These are phyloP conservation scores for Cutaneotrichosporon sp. DNA, from an alignment of 1,284 basidiomycete species.

Conservation along the genomic window DNA sequence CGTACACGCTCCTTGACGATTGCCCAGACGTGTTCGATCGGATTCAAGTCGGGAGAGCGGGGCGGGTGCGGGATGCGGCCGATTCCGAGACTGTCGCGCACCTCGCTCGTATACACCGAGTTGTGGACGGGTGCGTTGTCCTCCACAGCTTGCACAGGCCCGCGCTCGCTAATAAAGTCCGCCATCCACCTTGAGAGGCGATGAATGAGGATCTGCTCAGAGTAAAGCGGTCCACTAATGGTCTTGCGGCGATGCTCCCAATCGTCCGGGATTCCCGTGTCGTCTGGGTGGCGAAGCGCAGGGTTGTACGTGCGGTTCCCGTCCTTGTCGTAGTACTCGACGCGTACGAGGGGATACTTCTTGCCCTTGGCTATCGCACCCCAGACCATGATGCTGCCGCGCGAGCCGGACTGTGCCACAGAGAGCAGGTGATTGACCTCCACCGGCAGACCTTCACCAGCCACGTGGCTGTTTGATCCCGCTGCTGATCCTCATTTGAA, in stretches of 20 bases:
- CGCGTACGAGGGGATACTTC: neutral
- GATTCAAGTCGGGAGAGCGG: neutral
- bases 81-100: neutral
- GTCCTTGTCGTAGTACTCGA: neutral
- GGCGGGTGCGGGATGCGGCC: neutral
- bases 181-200: neutral
- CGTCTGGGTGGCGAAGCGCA: too few species aligned
- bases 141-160: neutral
- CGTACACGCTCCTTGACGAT: neutral
- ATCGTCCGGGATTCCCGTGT: neutral
- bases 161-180: neutral
- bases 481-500: too few species aligned
- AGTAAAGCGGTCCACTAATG: neutral
- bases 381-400: too few species aligned
- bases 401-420: too few species aligned
- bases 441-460: too few species aligned
- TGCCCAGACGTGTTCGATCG: neutral
- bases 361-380: neutral
- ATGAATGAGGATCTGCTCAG: neutral
- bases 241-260: neutral
- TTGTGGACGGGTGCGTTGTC: neutral
- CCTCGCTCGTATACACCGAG: neutral
- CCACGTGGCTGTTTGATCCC: too few species aligned
- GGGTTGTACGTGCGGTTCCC: neutral
- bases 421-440: too few species aligned